phyloP scores from a whole-genome alignment of 768 basidiomycete genomes.

The Calocybe gangraenosa region DNA sequence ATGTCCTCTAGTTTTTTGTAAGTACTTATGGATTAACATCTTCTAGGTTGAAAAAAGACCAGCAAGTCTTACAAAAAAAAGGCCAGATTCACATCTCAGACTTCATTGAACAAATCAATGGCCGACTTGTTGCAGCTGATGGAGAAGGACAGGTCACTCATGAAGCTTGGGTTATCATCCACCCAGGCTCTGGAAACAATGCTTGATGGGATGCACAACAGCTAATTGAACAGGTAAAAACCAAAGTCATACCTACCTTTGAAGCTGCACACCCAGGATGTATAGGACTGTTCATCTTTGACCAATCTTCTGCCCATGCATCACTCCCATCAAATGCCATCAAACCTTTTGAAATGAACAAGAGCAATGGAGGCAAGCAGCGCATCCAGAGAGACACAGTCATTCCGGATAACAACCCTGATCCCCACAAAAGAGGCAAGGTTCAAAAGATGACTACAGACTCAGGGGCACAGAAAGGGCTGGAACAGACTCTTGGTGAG shows the following conservation, averaged over 20 bases:
- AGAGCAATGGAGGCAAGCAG: conserved; percentile 25
- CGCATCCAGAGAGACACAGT: conserved; percentile 20
- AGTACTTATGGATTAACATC: no score
- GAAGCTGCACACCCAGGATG: conserved; percentile 22
- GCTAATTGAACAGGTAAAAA: conserved; percentile 24
- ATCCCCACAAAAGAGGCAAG: conserved; percentile 19
- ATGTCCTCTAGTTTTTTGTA: no score
- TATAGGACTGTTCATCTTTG: conserved; percentile 26
- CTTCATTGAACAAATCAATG: conserved; percentile 24
- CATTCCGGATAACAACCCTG: conserved; percentile 26
- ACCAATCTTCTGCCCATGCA: conserved; percentile 30
- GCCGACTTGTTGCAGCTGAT: conserved; percentile 19
- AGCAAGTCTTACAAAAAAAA: conserved; percentile 19
- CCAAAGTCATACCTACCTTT: conserved; percentile 26
- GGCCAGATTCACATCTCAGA: conserved; percentile 31
- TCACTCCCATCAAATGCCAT: conserved; percentile 28
- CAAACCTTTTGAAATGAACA: conserved; percentile 29
- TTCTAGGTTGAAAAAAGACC: not conserved
- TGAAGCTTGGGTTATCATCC: conserved; percentile 29
- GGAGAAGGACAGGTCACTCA: conserved; percentile 14
- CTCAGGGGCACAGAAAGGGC: conserved; percentile 32
- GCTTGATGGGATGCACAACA: conserved; percentile 31
- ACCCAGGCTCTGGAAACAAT: conserved; percentile 25
- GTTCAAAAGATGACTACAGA: conserved; percentile 32
- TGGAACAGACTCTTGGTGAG: conserved; percentile 31